phyloP scores from a whole-genome alignment of 1,284 basidiomycete genomes.

The Naganishia sp. region DNA sequence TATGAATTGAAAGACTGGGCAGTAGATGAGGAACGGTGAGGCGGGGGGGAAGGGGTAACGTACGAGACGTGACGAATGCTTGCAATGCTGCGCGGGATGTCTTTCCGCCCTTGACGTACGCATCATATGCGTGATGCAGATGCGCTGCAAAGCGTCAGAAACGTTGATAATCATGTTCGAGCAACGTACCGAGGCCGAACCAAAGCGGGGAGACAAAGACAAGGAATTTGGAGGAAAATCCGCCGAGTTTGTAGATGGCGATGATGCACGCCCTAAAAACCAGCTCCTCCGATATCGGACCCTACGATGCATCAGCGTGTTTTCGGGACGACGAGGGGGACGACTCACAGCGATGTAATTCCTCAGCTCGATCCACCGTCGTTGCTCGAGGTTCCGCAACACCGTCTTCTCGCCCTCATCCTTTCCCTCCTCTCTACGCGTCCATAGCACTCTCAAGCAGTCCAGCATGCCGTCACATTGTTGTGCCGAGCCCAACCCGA shows the following conservation, averaged over 20 bases:
- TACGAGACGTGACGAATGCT: conserved; percentile 65
- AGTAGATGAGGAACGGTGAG: neutral
- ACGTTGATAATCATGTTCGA: conserved; percentile 17
- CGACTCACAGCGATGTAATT: conserved; percentile 75
- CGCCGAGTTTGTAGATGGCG: conserved; percentile 68
- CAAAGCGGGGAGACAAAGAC: conserved; percentile 79
- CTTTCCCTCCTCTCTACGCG: conserved; percentile 3
- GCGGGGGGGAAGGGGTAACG: neutral
- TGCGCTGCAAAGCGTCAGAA: conserved; percentile 65
- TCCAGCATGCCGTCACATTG: conserved; percentile 57
- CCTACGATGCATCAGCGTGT: conserved; percentile 57
- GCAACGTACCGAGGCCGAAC: conserved; percentile 76
- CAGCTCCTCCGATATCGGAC: conserved; percentile 87
- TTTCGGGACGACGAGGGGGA: neutral
- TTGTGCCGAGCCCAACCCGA: conserved; percentile 43
- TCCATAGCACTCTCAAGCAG: conserved; percentile 32
- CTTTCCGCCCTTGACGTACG: conserved; percentile 69
- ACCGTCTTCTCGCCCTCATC: neutral
- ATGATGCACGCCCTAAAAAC: conserved; percentile 87
- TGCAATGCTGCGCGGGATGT: conserved; percentile 63
- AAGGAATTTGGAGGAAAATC: conserved; percentile 62
- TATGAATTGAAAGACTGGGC: conserved; percentile 73
- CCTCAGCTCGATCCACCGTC: conserved; percentile 56
- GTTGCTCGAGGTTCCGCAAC: conserved; percentile 6
- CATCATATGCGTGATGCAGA: conserved; percentile 85